Conservation (phyloP, 345 rosid species). For the Mallotus nudiflorus region DNA sequence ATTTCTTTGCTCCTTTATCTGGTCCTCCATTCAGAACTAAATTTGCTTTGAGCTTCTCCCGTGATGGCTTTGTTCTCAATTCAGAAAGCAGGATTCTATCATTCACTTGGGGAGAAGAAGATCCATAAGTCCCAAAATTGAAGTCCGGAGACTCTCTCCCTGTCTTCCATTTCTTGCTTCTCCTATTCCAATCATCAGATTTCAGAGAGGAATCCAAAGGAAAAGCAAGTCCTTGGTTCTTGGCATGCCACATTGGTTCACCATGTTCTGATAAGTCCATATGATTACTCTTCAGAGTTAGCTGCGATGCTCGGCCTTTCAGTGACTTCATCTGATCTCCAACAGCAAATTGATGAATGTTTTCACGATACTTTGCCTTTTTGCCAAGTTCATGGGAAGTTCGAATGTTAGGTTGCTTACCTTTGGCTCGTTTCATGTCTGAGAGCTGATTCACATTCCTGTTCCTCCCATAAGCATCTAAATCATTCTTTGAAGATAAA, state of each 20-base stretch:
- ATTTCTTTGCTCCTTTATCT: conserved; percentile 42
- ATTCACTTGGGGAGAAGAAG: conserved; percentile 51
- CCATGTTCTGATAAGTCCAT: conserved; percentile 41
- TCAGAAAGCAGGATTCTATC: conserved; percentile 61
- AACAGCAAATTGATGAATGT: conserved; percentile 40
- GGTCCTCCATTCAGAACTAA: conserved; percentile 52
- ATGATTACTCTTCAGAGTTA: conserved; percentile 48
- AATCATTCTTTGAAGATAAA: conserved; percentile 50
- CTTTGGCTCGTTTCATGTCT: conserved; percentile 29
- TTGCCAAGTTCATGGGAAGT: conserved; percentile 37
- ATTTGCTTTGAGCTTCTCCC: conserved; percentile 57
- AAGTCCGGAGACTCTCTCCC: conserved; percentile 58
- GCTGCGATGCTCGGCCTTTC: conserved; percentile 40
- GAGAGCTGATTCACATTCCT: conserved; percentile 35
- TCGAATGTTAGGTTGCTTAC: conserved; percentile 37
- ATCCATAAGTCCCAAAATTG: conserved; percentile 47
- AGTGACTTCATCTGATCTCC: conserved; percentile 59
- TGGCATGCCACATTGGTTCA: conserved; percentile 51
- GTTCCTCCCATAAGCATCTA: conserved; percentile 43
- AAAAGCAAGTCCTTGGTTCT: conserved; percentile 44
- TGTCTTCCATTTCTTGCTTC: conserved; percentile 65
- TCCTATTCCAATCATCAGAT: conserved; percentile 56
- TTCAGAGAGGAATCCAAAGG: conserved; percentile 51
- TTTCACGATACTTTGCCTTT: conserved; percentile 46
- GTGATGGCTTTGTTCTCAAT: conserved; percentile 47